Conservation (phyloP, 2,329 filamentous ascomycete species). For the Hymenoscyphus fructigenus region DNA sequence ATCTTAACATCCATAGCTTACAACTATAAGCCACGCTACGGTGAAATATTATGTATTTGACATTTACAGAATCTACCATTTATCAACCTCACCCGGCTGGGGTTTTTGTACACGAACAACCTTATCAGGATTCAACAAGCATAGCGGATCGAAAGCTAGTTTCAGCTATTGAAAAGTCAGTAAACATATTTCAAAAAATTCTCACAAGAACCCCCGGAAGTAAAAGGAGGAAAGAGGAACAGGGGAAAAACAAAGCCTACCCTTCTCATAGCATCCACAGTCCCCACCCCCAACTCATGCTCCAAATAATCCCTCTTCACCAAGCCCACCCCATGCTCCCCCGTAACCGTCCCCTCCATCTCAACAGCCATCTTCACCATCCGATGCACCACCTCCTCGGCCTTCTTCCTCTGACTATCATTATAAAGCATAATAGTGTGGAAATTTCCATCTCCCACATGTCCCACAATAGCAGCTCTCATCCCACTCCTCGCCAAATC, state of each 20-base stretch:
- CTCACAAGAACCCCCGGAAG: not conserved
- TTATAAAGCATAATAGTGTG: conserved; percentile 66
- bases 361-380: conserved; percentile 87
- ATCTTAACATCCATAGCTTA: not conserved
- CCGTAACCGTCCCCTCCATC: conserved; percentile 82
- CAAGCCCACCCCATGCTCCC: conserved; percentile 80
- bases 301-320: conserved; percentile 82
- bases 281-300: conserved; percentile 71
- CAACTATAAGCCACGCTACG: not conserved
- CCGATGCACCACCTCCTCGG: conserved; percentile 71
- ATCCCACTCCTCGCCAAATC: conserved; percentile 58
- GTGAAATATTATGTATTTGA: conserved; percentile 1
- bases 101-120: conserved; percentile 61
- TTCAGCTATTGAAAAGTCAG: conserved; percentile 58
- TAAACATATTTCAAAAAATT: not conserved
- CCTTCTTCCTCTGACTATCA: conserved; percentile 63
- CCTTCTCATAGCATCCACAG: conserved; percentile 81
- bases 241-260: conserved; percentile 42
- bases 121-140: conserved; percentile 66
- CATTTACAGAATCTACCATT: conserved; percentile 40
- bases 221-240: conserved; percentile 11
- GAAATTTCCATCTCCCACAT: conserved; percentile 78
- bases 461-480: conserved; percentile 64
- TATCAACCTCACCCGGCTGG: conserved; percentile 46
- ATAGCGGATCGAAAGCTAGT: conserved; percentile 74